Evolutionary conservation across 805 yeast species (phyloP).

Genomic region (Saccharomycopsis babjevae): DNA sequence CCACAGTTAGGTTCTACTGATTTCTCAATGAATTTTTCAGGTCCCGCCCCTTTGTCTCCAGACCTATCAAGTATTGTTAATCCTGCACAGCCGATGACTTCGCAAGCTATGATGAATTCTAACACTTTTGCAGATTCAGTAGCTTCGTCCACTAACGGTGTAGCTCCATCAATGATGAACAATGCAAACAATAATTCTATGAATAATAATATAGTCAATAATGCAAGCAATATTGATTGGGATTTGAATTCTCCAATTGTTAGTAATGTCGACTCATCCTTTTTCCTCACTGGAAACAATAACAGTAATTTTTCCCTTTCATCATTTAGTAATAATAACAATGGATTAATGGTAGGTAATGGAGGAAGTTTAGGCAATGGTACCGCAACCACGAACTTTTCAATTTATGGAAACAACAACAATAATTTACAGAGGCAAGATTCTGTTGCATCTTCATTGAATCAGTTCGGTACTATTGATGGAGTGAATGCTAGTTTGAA

Average conservation of each 20-base stretch:
- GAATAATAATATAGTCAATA: not conserved
- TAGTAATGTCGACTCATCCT: not conserved
- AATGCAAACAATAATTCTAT: not conserved
- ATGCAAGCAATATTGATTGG: slow-evolving; percentile 14
- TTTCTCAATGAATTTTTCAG: not conserved
- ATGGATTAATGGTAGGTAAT: not conserved
- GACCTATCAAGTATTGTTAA: not conserved
- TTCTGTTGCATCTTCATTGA: slow-evolving; percentile 14
- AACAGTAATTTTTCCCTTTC: not conserved
- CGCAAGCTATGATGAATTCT: not conserved
- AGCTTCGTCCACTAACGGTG: not conserved
- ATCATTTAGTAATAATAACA: slow-evolving; percentile 1
- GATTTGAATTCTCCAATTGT: slow-evolving; percentile 10
- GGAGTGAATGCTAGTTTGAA: slow-evolving; percentile 14
- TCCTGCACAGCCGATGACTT: not conserved
- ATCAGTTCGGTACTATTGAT: slow-evolving; percentile 10
- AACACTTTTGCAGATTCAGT: not conserved
- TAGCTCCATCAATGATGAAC: not conserved
- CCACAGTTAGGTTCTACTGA: not conserved
- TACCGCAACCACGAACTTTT: not conserved
- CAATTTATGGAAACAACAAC: not conserved
- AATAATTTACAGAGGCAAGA: slow-evolving; percentile 11
- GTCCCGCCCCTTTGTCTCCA: not conserved
- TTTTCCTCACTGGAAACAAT: not conserved
- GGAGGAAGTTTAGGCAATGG: slow-evolving; percentile 4